phyloP scores from a whole-genome alignment of 23 red algal species.

The Gracilariopsis chorda region DNA sequence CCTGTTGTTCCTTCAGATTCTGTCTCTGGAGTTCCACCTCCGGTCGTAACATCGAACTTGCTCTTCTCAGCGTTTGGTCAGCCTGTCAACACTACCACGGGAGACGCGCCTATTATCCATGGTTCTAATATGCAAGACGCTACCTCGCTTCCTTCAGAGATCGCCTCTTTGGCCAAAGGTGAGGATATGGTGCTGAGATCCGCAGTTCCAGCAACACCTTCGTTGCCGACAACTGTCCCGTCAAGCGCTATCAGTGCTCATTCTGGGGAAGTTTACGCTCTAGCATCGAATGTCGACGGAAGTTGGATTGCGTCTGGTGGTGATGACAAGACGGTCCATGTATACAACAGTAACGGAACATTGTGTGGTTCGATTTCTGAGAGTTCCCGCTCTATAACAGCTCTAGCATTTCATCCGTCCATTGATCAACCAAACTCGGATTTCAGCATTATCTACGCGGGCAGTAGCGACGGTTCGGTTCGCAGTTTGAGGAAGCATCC shows the following conservation, averaged over 20 bases:
- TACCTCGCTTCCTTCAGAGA: neutral
- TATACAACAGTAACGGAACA: constrained; percentile 28
- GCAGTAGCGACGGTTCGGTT: constrained; percentile 34
- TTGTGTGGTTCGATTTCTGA: constrained; percentile 3
- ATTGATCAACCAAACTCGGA: neutral
- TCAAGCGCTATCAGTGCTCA: constrained; percentile 10
- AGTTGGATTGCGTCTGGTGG: constrained; percentile 46
- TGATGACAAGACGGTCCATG: constrained; percentile 24
- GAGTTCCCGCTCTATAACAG: constrained; percentile 29
- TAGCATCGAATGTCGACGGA: constrained; percentile 34
- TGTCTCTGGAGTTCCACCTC: neutral
- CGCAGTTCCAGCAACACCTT: neutral
- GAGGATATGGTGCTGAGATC: neutral
- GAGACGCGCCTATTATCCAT: neutral
- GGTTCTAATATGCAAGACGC: neutral
- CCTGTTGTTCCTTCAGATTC: neutral
- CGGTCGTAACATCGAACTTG: neutral
- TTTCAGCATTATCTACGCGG: constrained; percentile 9
- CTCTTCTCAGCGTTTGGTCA: neutral
- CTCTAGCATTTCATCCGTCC: constrained; percentile 4
- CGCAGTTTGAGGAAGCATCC: neutral
- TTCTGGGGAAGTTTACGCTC: constrained; percentile 41
- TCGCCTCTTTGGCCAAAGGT: neutral
- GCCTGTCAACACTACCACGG: neutral
- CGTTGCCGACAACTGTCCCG: neutral